phyloP scores from a whole-genome alignment of 1,284 basidiomycete genomes.

The Pascua sp. region DNA sequence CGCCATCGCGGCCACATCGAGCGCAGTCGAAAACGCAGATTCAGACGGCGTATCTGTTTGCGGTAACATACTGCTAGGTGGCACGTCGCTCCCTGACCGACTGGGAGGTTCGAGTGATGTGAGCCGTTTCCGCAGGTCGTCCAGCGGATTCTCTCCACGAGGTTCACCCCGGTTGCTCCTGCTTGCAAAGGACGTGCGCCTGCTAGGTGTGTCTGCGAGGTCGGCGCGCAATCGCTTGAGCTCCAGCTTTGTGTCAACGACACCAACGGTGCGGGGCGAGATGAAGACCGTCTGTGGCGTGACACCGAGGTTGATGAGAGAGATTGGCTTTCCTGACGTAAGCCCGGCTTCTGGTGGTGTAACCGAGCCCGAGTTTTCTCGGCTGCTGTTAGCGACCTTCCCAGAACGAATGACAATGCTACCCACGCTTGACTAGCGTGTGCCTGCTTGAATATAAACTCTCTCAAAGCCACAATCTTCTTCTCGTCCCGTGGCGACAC shows the following conservation, averaged over 20 bases:
- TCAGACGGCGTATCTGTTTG: conserved; percentile 28
- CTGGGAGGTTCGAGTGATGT: conserved; percentile 32
- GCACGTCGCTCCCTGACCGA: background rate
- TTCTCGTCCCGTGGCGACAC: conserved; percentile 38
- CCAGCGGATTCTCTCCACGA: conserved; percentile 32
- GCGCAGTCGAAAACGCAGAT: conserved; percentile 34
- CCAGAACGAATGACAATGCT: background rate
- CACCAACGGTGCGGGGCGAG: conserved; percentile 52
- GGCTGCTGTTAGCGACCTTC: conserved; percentile 20
- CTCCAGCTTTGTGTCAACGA: conserved; percentile 38
- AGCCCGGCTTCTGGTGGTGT: conserved; percentile 25
- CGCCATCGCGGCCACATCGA: conserved; percentile 28
- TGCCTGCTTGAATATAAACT: conserved; percentile 80
- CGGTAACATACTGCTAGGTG: background rate
- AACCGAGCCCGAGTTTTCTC: conserved; percentile 22
- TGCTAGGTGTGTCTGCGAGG: conserved; percentile 26
- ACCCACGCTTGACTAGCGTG: conserved; percentile 61
- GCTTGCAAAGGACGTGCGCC: conserved; percentile 41
- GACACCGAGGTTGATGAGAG: conserved; percentile 76
- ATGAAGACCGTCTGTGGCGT: conserved; percentile 94
- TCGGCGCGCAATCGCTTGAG: conserved; percentile 35
- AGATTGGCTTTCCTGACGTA: conserved; percentile 46
- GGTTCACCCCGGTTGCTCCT: conserved; percentile 28
- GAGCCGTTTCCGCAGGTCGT: conserved; percentile 41
- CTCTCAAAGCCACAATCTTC: conserved; percentile 64